Conservation (phyloP, 345 rosid genomes). For the Lenwebbia sp. region DNA sequence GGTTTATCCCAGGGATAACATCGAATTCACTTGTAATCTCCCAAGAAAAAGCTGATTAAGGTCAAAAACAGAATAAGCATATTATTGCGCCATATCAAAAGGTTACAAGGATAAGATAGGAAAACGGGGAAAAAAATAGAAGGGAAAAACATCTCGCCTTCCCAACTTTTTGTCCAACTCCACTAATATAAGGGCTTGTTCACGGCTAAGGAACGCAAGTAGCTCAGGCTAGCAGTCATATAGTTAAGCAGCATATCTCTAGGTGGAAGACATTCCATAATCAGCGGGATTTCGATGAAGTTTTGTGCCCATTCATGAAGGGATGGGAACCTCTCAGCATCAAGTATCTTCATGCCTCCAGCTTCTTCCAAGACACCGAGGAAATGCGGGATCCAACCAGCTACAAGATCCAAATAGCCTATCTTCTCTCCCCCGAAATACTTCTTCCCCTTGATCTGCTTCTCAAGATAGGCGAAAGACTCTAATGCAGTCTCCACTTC, state of each 20-base stretch:
- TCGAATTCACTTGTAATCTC: background rate
- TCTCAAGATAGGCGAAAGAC: constrained; percentile 10
- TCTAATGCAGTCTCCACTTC: constrained; percentile 7
- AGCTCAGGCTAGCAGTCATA: background rate
- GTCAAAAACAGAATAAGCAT: background rate
- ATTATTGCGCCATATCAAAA: background rate
- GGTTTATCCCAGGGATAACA: background rate
- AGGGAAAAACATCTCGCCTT: background rate
- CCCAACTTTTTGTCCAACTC: too few relatives aligned
- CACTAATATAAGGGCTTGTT: background rate
- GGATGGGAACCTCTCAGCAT: constrained; percentile 14
- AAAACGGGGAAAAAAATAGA: background rate
- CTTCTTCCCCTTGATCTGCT: constrained; percentile 19
- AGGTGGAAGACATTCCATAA: constrained; percentile 16
- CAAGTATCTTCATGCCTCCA: constrained; percentile 21
- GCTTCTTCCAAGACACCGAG: constrained; percentile 20
- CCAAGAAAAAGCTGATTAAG: background rate
- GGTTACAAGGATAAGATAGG: background rate
- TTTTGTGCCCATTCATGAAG: constrained; percentile 15
- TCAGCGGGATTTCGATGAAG: constrained; percentile 6
- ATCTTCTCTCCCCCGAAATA: constrained; percentile 20
- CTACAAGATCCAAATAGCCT: constrained; percentile 17
- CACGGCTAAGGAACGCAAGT: constrained; percentile 10
- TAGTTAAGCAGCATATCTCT: constrained; percentile 8
- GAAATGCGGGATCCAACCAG: constrained; percentile 23